Percentiles rank a stretch among this genome's conserved stretches.
These are phyloP conservation scores for Pelargonium nanum DNA, from an alignment of 345 rosid species.

Conservation along the genomic window DNA sequence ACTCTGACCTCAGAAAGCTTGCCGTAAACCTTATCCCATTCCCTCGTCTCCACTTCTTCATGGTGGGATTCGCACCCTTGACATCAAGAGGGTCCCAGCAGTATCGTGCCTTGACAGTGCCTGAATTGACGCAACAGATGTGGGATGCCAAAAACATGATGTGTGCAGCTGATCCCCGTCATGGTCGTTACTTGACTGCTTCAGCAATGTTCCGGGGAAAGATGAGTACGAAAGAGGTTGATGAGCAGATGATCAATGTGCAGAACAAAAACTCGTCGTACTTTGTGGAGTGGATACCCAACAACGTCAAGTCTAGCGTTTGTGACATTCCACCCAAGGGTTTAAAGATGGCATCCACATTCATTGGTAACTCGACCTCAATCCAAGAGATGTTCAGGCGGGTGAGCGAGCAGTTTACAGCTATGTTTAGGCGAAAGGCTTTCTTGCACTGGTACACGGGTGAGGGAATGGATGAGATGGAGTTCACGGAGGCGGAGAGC, in stretches of 20 bases:
- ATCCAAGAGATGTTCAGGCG: slow-evolving; percentile 25
- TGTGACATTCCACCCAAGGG: slow-evolving; percentile 25
- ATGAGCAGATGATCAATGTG: slow-evolving; percentile 22
- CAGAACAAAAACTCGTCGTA: slow-evolving; percentile 24
- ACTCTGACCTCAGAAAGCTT: slow-evolving; percentile 26
- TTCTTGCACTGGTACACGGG: no score
- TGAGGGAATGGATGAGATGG: no score
- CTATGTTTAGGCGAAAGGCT: slow-evolving; percentile 23
- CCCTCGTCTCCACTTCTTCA: slow-evolving; percentile 27
- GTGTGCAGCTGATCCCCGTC: slow-evolving; percentile 28
- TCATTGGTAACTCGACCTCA: slow-evolving; percentile 20
- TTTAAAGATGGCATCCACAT: slow-evolving; percentile 19
- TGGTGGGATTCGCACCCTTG: slow-evolving; percentile 25
- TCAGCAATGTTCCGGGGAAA: slow-evolving; percentile 24
- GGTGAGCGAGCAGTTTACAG: slow-evolving; percentile 21
- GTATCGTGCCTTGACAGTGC: slow-evolving; percentile 18
- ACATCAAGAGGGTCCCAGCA: slow-evolving; percentile 26
- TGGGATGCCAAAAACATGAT: slow-evolving; percentile 26
- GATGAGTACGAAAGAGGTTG: slow-evolving; percentile 26
- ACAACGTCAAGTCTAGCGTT: slow-evolving; percentile 22
- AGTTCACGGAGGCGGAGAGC: no score
- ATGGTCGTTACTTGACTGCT: slow-evolving; percentile 24
- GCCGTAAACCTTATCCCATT: slow-evolving; percentile 24
- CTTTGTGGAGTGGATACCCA: slow-evolving; percentile 24
- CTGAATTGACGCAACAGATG: slow-evolving; percentile 23